Conservation (phyloP, 2,329 filamentous ascomycete genomes). For the Huntiella abstrusa region DNA sequence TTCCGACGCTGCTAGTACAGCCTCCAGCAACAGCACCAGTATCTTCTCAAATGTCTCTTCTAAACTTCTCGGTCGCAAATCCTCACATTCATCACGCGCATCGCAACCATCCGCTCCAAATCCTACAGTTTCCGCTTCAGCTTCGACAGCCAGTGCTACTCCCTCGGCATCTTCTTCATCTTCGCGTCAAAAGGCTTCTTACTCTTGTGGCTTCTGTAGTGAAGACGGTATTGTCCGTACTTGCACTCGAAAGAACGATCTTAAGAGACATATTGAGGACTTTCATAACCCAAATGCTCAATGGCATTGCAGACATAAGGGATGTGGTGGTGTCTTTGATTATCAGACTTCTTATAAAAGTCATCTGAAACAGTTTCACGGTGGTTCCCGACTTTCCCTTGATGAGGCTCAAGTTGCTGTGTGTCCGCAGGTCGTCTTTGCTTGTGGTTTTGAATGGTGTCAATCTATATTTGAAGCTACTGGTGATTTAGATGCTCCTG, state of each 20-base stretch:
- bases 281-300: slow-evolving; percentile 29
- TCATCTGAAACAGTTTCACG: slow-evolving; percentile 26
- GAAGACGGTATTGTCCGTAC: slow-evolving; percentile 24
- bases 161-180: background rate
- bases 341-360: slow-evolving; percentile 29
- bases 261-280: slow-evolving; percentile 30
- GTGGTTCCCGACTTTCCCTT: slow-evolving; percentile 23
- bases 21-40: slow-evolving; percentile 16
- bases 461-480: slow-evolving; percentile 25
- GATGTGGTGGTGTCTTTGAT: slow-evolving; percentile 27
- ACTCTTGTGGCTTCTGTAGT: slow-evolving; percentile 24
- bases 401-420: slow-evolving; percentile 25
- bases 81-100: slow-evolving; percentile 12
- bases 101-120: slow-evolving; percentile 10
- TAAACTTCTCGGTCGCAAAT: slow-evolving; percentile 18
- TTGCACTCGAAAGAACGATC: slow-evolving; percentile 28
- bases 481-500: slow-evolving; percentile 21
- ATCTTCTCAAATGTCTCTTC: slow-evolving; percentile 24
- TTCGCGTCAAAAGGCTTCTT: slow-evolving; percentile 21
- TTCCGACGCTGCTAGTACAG: slow-evolving; percentile 22
- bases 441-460: slow-evolving; percentile 29
- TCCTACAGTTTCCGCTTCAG: background rate
- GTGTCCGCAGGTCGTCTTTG: slow-evolving; percentile 29
- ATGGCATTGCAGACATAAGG: slow-evolving; percentile 26
- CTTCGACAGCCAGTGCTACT: background rate